These are phyloP conservation scores for Phytophthora fragariaefolia DNA, from an alignment of 352 stramenopile species.

Conservation along the genomic window DNA sequence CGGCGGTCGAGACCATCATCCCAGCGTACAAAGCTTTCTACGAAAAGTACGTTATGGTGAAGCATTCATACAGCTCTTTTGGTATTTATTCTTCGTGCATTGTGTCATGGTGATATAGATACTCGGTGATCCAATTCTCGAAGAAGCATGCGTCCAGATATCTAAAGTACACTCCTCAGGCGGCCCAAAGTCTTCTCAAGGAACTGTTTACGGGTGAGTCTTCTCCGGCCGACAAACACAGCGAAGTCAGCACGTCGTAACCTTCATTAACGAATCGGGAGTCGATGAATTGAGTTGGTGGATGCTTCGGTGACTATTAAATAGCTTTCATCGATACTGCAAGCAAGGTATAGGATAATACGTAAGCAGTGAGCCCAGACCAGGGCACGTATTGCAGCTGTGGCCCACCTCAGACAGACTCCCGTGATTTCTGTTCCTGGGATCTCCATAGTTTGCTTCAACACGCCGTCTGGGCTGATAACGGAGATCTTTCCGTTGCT, in stretches of 20 bases:
- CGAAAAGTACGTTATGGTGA: slow-evolving; percentile 70
- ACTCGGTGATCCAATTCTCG: slow-evolving; percentile 92
- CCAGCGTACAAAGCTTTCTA: slow-evolving; percentile 92
- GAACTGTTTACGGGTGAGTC: slow-evolving; percentile 81
- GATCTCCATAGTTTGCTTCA: slow-evolving; percentile 61
- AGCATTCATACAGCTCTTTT: neutral
- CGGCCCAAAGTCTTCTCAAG: slow-evolving; percentile 80
- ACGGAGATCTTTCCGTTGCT: slow-evolving; percentile 71
- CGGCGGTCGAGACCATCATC: slow-evolving; percentile 86
- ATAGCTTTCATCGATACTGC: slow-evolving; percentile 57
- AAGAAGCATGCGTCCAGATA: slow-evolving; percentile 92
- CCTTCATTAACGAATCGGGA: slow-evolving; percentile 40
- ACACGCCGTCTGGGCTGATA: slow-evolving; percentile 51
- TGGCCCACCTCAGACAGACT: slow-evolving; percentile 66
- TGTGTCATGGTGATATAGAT: slow-evolving; percentile 48
- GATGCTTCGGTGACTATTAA: slow-evolving; percentile 83
- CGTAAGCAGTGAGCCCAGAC: slow-evolving; percentile 6
- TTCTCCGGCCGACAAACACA: slow-evolving; percentile 24
- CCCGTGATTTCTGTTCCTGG: slow-evolving; percentile 79
- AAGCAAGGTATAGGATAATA: slow-evolving; percentile 1
- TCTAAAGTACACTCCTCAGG: slow-evolving; percentile 88
- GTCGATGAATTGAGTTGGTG: slow-evolving; percentile 68
- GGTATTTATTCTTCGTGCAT: slow-evolving; percentile 7
- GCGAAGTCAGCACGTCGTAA: slow-evolving; percentile 30
- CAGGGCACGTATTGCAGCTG: neutral